Percentiles rank a stretch among this genome's conserved stretches.
phyloP scores from a whole-genome alignment of 2,329 filamentous ascomycete species.

The Phaeosphaeriaceae sp. region DNA sequence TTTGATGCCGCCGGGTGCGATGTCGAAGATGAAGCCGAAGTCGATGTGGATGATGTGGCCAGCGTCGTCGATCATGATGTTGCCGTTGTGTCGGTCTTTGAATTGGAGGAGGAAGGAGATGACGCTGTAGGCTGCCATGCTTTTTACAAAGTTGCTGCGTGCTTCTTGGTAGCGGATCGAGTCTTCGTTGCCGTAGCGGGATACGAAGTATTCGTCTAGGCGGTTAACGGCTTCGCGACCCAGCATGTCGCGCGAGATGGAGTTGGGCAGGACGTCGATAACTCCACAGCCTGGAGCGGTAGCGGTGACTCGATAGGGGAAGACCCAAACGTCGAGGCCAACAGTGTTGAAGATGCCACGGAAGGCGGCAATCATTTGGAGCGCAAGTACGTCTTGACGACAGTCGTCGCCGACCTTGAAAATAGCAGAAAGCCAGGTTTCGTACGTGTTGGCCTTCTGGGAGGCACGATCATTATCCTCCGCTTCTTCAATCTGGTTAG shows the following conservation, averaged over 20 bases:
- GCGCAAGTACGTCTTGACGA: slow-evolving; percentile 91
- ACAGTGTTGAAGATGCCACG: slow-evolving; percentile 95
- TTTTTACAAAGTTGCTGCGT: slow-evolving; percentile 97
- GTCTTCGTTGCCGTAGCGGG: slow-evolving; percentile 96
- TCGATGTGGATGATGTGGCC: slow-evolving; percentile 99
- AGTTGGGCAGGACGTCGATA: slow-evolving; percentile 97
- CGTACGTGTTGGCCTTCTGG: slow-evolving; percentile 66
- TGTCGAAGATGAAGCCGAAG: slow-evolving; percentile 99
- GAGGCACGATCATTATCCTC: slow-evolving; percentile 39
- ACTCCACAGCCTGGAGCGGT: slow-evolving; percentile 97
- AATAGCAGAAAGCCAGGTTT: slow-evolving; percentile 99
- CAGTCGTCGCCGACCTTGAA: slow-evolving; percentile 99
- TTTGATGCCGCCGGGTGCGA: slow-evolving; percentile 93
- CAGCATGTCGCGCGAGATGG: slow-evolving; percentile 97
- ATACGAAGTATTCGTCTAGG: slow-evolving; percentile 96
- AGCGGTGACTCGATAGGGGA: slow-evolving; percentile 94
- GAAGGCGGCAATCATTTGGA: slow-evolving; percentile 98
- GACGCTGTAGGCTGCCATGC: slow-evolving; percentile 97
- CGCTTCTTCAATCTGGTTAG: slow-evolving; percentile 32
- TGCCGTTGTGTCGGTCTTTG: slow-evolving; percentile 98
- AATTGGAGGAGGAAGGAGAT: slow-evolving; percentile 97
- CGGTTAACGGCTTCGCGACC: slow-evolving; percentile 97
- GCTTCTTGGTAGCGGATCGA: slow-evolving; percentile 94
- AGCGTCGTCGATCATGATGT: slow-evolving; percentile 98
- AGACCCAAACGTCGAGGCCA: slow-evolving; percentile 95